Evolutionary conservation across 2,329 filamentous ascomycete species (phyloP).

Genomic region (Trichoderma simmonsii): DNA sequence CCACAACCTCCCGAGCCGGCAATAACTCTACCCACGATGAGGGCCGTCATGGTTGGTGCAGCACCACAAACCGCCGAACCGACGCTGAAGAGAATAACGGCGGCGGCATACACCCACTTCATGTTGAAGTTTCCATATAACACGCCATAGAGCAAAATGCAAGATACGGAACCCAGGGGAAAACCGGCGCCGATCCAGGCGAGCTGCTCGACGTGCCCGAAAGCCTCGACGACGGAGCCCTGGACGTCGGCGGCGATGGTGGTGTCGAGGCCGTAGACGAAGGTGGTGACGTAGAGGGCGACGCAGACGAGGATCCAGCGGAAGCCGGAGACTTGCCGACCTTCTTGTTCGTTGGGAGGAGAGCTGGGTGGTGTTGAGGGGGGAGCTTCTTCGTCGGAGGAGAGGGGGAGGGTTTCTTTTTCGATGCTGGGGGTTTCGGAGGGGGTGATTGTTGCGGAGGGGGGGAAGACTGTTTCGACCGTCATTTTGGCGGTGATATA

Average conservation of each 20-base stretch:
- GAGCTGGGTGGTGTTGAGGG: neutral
- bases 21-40: slow-evolving; percentile 45
- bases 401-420: neutral
- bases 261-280: slow-evolving; percentile 33
- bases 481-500: neutral
- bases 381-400: neutral
- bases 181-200: slow-evolving; percentile 42
- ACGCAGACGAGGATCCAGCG: slow-evolving; percentile 14
- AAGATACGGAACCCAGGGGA: slow-evolving; percentile 39
- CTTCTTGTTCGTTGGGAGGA: neutral
- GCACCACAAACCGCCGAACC: slow-evolving; percentile 40
- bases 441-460: neutral
- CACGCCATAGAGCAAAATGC: slow-evolving; percentile 37
- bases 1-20: slow-evolving; percentile 42
- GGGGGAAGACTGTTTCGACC: neutral
- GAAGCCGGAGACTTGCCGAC: neutral
- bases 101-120: slow-evolving; percentile 39
- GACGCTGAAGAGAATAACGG: slow-evolving; percentile 27
- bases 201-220: slow-evolving; percentile 37
- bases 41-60: slow-evolving; percentile 40
- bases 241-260: slow-evolving; percentile 52
- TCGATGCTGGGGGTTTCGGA: neutral
- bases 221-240: slow-evolving; percentile 37
- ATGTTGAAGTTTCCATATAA: slow-evolving; percentile 42
- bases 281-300: slow-evolving; percentile 10